A percentile compares a stretch with the other conserved stretches of the same genome.
phyloP scores from a whole-genome alignment of 495 filamentous ascomycete genomes.

The Hypomontagnella submonticulosa region DNA sequence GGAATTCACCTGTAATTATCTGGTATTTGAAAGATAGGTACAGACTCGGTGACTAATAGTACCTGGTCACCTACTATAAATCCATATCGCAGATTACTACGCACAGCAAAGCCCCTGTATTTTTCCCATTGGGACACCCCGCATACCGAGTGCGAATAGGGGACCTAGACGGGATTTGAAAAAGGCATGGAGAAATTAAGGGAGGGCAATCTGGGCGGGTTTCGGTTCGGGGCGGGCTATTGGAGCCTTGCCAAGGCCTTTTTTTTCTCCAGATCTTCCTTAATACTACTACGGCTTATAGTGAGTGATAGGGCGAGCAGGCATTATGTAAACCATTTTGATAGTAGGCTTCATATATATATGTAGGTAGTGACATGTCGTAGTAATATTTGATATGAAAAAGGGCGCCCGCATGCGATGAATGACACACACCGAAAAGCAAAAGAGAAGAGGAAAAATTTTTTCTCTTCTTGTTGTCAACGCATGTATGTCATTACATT shows the following conservation, averaged over 20 bases:
- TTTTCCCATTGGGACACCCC: conserved; percentile 36
- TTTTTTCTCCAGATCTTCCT: conserved; percentile 26
- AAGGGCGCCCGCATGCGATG: conserved; percentile 31
- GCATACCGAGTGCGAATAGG: conserved; percentile 29
- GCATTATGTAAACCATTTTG: conserved; percentile 15
- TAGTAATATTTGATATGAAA: conserved; percentile 40
- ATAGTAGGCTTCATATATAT: conserved; percentile 17
- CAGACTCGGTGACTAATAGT: conserved; percentile 35
- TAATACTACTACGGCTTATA: conserved; percentile 7
- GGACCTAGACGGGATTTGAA: conserved; percentile 7
- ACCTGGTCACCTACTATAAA: conserved; percentile 24
- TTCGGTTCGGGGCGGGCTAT: conserved; percentile 41
- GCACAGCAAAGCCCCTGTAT: conserved; percentile 26
- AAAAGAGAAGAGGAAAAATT: conserved; percentile 12
- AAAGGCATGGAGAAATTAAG: conserved; percentile 37
- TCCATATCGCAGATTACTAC: conserved; percentile 41
- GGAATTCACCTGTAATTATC: conserved; percentile 17
- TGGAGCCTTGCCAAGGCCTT: conserved; percentile 35
- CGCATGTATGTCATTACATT: conserved; percentile 13
- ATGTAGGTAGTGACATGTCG: conserved; percentile 1
- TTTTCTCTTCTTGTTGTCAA: background rate
- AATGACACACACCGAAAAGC: conserved; percentile 18
- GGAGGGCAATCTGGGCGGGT: conserved; percentile 23
- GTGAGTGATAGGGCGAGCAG: conserved; percentile 27
- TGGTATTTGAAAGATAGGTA: conserved; percentile 7